phyloP scores from a whole-genome alignment of 768 basidiomycete species.

The Pulveroboletus ravenelii region DNA sequence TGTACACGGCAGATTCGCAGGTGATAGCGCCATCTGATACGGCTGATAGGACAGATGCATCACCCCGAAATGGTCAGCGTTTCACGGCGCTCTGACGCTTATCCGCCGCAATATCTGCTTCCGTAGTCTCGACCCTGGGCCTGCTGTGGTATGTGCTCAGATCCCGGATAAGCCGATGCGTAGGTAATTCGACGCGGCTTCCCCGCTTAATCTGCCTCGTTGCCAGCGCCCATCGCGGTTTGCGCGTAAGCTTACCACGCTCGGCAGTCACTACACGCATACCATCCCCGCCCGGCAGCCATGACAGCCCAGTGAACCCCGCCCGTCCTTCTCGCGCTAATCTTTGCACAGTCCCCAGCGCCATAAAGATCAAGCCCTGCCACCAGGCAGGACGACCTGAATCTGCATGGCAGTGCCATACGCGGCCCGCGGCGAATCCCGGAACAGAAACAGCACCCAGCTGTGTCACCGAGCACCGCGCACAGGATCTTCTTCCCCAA shows the following conservation, averaged over 20 bases:
- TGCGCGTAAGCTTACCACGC: slow-evolving; percentile 10
- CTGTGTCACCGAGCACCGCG: too few species aligned
- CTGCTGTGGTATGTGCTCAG: neutral
- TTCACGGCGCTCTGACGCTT: slow-evolving; percentile 18
- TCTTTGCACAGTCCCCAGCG: slow-evolving; percentile 7
- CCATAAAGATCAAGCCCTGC: slow-evolving; percentile 11
- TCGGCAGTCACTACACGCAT: neutral
- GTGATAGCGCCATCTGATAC: neutral
- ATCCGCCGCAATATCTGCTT: slow-evolving; percentile 15
- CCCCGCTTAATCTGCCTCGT: slow-evolving; percentile 5
- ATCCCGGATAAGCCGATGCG: neutral
- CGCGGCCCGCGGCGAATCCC: slow-evolving; percentile 13
- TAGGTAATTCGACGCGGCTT: slow-evolving; percentile 2
- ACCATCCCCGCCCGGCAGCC: neutral
- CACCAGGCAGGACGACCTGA: neutral
- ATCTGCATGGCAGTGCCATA: too few species aligned
- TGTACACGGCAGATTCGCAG: neutral
- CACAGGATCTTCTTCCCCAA: neutral
- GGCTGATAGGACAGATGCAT: slow-evolving; percentile 20
- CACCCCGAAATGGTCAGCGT: slow-evolving; percentile 11
- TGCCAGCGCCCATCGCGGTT: slow-evolving; percentile 11
- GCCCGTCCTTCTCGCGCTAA: slow-evolving; percentile 11
- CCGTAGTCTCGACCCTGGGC: neutral
- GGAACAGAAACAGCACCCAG: slow-evolving; percentile 3
- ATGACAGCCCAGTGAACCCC: slow-evolving; percentile 1